Percentiles rank a stretch among this genome's conserved stretches.
phyloP scores from a whole-genome alignment of 2,329 filamentous ascomycete genomes.

The Talaromyces sp. region DNA sequence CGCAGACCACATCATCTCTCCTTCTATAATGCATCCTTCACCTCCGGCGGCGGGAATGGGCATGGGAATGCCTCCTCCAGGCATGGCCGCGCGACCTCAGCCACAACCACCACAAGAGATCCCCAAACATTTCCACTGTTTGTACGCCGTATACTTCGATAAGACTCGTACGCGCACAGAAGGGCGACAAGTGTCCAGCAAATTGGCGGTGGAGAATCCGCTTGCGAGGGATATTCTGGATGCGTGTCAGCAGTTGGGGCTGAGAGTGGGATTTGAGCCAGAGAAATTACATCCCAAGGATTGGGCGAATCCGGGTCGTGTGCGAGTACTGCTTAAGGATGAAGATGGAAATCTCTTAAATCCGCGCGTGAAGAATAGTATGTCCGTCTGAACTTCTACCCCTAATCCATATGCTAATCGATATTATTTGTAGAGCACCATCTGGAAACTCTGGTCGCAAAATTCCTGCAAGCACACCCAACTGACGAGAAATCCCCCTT shows the following conservation, averaged over 20 bases:
- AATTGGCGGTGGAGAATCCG: constrained; percentile 76
- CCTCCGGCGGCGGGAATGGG: not conserved
- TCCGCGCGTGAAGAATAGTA: constrained; percentile 61
- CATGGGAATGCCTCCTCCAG: constrained; percentile 24
- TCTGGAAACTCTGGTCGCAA: constrained; percentile 74
- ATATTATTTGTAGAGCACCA: constrained; percentile 63
- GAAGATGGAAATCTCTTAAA: constrained; percentile 51
- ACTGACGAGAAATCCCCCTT: constrained; percentile 70
- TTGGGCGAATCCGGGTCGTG: constrained; percentile 92
- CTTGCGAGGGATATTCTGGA: constrained; percentile 85
- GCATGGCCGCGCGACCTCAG: constrained; percentile 30
- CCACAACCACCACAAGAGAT: constrained; percentile 51
- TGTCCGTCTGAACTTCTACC: not conserved
- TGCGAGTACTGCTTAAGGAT: constrained; percentile 69
- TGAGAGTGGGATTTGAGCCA: constrained; percentile 71
- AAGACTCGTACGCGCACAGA: constrained; percentile 61
- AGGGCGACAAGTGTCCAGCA: constrained; percentile 71
- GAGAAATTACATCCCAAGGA: constrained; percentile 93
- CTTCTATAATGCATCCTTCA: constrained; percentile 31
- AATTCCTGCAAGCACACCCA: constrained; percentile 73
- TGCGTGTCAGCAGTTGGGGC: constrained; percentile 69
- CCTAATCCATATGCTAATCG: not conserved
- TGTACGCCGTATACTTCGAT: constrained; percentile 97
- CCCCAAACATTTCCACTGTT: constrained; percentile 75
- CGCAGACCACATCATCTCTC: constrained; percentile 36